phyloP scores from a whole-genome alignment of 106 monocot genomes.

The Phalaenopsis equestris region DNA sequence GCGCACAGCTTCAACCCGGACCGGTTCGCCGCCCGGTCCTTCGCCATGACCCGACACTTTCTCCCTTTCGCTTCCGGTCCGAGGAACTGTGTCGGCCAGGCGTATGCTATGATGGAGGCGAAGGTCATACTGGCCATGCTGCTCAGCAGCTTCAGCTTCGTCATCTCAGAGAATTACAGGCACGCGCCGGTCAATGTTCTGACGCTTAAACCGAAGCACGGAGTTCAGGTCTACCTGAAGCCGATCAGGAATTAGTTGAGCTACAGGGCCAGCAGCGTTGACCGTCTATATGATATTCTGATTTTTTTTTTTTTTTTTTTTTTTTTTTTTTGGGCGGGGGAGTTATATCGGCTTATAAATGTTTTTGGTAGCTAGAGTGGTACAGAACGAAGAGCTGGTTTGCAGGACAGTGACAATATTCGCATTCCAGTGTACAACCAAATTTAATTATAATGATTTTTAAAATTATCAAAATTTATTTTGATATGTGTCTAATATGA shows the following conservation, averaged over 20 bases:
- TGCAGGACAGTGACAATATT: too few relatives aligned
- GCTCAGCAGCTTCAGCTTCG: conserved; percentile 63
- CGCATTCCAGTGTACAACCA: too few relatives aligned
- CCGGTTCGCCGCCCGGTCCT: conserved; percentile 51
- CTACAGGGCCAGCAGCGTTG: too few relatives aligned
- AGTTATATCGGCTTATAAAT: too few relatives aligned
- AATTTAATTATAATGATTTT: too few relatives aligned
- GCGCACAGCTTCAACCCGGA: conserved; percentile 78
- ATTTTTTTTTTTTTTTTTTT: too few relatives aligned
- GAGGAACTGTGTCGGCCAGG: conserved; percentile 90
- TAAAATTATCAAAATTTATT: too few relatives aligned
- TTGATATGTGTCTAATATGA: too few relatives aligned
- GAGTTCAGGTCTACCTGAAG: conserved; percentile 53
- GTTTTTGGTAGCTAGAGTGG: too few relatives aligned
- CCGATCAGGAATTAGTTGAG: conserved; percentile 22
- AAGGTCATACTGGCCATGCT: conserved; percentile 88
- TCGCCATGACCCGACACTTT: conserved; percentile 56
- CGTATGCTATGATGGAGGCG: conserved; percentile 86
- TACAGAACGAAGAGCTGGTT: too few relatives aligned
- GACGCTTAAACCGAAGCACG: conserved; percentile 78
- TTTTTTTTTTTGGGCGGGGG: too few relatives aligned
- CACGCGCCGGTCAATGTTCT: conserved; percentile 86
- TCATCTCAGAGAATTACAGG: conserved; percentile 71
- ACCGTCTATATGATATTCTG: too few relatives aligned
- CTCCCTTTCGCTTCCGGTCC: conserved; percentile 89